Conservation (phyloP, 495 filamentous ascomycete species). For the Terfezia claveryi region DNA sequence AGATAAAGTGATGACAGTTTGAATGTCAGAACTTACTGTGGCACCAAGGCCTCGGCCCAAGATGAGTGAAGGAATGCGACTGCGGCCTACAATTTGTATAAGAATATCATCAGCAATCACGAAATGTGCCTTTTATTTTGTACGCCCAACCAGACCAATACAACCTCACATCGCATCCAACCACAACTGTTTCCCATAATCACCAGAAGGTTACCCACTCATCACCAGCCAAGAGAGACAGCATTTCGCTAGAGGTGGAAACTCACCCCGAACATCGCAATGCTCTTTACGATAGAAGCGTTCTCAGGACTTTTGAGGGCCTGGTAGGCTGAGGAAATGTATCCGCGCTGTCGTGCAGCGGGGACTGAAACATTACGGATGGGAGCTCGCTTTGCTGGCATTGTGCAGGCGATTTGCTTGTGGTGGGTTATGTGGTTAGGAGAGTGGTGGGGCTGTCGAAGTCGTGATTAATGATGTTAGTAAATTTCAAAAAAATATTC, state of each 20-base stretch:
- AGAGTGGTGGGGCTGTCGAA: not conserved
- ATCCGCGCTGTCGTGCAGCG: conserved; percentile 21
- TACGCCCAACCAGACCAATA: not conserved
- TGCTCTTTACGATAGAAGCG: conserved; percentile 46
- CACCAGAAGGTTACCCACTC: too few species aligned
- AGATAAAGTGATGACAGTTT: not conserved
- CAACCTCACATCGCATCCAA: not conserved
- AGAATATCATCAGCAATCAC: too few species aligned
- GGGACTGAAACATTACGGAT: conserved; percentile 5
- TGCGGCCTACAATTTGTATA: conserved; percentile 30
- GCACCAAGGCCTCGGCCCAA: conserved; percentile 51
- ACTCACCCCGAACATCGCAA: conserved; percentile 51
- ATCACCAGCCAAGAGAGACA: not conserved
- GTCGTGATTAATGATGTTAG: too few species aligned
- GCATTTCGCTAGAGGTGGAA: not conserved
- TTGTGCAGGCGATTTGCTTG: not conserved
- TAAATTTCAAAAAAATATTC: too few species aligned
- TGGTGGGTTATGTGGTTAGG: not conserved
- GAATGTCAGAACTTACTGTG: conserved; percentile 32
- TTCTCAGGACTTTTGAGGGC: conserved; percentile 52
- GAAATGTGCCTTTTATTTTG: not conserved
- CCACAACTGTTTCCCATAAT: too few species aligned
- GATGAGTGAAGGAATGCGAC: conserved; percentile 53
- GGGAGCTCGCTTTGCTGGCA: not conserved
- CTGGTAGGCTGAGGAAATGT: conserved; percentile 33